Base-by-base conservation (phyloP, 2,329 filamentous ascomycete species). In the Colletotrichum sp. region DNA sequence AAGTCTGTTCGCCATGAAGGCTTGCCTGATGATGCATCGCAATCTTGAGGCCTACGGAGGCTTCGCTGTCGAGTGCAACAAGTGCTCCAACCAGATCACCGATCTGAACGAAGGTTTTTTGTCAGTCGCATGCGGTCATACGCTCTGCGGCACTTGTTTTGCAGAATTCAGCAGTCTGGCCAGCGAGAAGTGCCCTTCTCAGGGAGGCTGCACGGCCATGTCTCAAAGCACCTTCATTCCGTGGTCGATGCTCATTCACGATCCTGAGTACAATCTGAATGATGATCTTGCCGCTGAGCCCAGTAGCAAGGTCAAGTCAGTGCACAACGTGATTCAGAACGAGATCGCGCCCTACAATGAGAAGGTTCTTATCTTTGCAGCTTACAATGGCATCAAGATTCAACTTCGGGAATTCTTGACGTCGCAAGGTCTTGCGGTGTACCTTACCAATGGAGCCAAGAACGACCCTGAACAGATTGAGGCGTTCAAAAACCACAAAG, bases 291-390 rank as follows among this genome's bases (percentile, higher is more conserved):
- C 55, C 6, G 34, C 24, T 6, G 24, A 8, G 5, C 28, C 72
- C 8, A 77, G 72, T 21, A 67, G 71, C 10, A 80, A 80, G 72
- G 74, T 84, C 2, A 57, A 77, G 10, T 72, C 77, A 13, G 79
- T 82, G 10, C 75, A 85, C 65, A 66, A 75, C 43, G 68, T 73
- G 18, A 79, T 84, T 24, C 67, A 78, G 0, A 18, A 43, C 0
- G 71, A 80, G 3, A 82, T 84, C 8, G 75, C 24, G 21, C 61
- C 26, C 3, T 21, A 21, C n/a, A 63, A 64, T 8, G 80, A 81
- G 52, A 77, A 78, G 13, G 80, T 84, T 7, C 76, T 88, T 4
- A 67, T 88, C 7, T 88, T 88, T 74, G 82, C 81, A 2, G 84
- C 86, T 65, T 83, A 83, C 66, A 43, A 79, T 0, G 64, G 71